These are phyloP conservation scores for Colletotrichum sansevieriae DNA, from an alignment of 2,329 filamentous ascomycete species.

Conservation along the genomic window DNA sequence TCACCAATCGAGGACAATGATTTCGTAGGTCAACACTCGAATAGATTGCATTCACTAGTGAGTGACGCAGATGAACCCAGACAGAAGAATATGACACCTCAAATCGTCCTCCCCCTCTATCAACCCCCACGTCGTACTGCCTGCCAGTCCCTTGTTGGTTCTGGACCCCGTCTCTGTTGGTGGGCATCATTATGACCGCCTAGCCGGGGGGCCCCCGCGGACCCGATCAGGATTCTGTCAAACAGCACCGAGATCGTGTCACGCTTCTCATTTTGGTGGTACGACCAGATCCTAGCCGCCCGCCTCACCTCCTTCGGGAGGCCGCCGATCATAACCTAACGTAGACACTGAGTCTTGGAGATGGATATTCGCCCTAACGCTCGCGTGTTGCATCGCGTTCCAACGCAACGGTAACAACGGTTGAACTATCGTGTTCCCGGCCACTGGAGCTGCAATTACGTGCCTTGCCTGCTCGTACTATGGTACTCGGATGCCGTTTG, in stretches of 20 bases:
- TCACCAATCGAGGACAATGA: too few relatives aligned
- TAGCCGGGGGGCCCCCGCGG: neutral
- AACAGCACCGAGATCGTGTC: constrained; percentile 35
- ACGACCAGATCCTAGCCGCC: constrained; percentile 18
- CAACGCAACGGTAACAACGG: neutral
- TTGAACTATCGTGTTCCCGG: constrained; percentile 5
- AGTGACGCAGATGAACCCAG: neutral
- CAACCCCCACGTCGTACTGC: neutral
- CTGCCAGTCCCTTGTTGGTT: neutral
- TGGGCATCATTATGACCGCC: constrained; percentile 7
- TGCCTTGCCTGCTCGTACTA: neutral
- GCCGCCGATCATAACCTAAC: constrained; percentile 22
- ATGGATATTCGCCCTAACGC: neutral
- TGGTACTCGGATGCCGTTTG: too few relatives aligned
- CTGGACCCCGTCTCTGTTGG: neutral
- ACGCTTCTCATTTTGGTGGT: constrained; percentile 5
- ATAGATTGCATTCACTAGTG: neutral
- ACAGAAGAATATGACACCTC: neutral
- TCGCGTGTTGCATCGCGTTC: neutral
- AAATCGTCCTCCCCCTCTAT: neutral
- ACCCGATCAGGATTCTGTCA: constrained; percentile 38
- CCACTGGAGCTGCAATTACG: neutral
- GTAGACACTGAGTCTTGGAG: constrained; percentile 4
- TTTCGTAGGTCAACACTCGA: neutral
- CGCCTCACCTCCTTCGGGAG: constrained; percentile 22